These are phyloP conservation scores for Basidiobolus meristosporus DNA, from an alignment of 371 early-diverging fungal genomes.

Conservation along the genomic window DNA sequence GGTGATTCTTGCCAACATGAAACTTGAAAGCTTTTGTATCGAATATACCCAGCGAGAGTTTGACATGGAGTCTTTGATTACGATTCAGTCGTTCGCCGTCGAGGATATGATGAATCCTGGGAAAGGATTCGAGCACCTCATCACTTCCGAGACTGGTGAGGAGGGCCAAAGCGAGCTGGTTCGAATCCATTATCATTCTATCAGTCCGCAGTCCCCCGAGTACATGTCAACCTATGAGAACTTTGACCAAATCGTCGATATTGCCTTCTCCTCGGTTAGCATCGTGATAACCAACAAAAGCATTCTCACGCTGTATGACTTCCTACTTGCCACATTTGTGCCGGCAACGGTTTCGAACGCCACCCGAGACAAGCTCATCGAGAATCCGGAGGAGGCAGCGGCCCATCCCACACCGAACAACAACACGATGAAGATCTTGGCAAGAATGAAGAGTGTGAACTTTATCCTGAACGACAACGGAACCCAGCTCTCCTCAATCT, in stretches of 20 bases:
- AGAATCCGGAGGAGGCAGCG: background rate
- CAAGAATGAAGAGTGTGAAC: conserved; percentile 56
- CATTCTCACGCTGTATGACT: conserved; percentile 69
- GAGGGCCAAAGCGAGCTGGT: conserved; percentile 30
- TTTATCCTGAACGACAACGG: conserved; percentile 77
- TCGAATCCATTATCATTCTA: conserved; percentile 44
- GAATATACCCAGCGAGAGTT: conserved; percentile 44
- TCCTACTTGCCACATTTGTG: conserved; percentile 71
- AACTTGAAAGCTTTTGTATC: conserved; percentile 47
- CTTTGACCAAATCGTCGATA: conserved; percentile 61
- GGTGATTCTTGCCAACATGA: conserved; percentile 35
- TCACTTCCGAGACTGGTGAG: conserved; percentile 30
- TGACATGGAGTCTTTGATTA: conserved; percentile 52
- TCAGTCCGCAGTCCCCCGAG: conserved; percentile 56
- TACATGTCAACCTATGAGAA: conserved; percentile 52
- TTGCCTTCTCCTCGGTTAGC: conserved; percentile 65
- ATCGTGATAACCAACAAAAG: conserved; percentile 71
- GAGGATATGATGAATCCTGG: conserved; percentile 48
- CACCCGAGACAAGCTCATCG: background rate
- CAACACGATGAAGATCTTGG: conserved; percentile 39
- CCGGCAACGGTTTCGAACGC: conserved; percentile 6
- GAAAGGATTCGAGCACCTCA: conserved; percentile 38
- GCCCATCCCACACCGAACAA: conserved; percentile 6
- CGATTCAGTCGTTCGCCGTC: conserved; percentile 50
- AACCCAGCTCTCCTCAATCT: conserved; percentile 49